Percentiles rank a stretch among this genome's conserved stretches.
These are phyloP conservation scores for Ramaria sp. DNA, from an alignment of 768 basidiomycete genomes.

Conservation along the genomic window DNA sequence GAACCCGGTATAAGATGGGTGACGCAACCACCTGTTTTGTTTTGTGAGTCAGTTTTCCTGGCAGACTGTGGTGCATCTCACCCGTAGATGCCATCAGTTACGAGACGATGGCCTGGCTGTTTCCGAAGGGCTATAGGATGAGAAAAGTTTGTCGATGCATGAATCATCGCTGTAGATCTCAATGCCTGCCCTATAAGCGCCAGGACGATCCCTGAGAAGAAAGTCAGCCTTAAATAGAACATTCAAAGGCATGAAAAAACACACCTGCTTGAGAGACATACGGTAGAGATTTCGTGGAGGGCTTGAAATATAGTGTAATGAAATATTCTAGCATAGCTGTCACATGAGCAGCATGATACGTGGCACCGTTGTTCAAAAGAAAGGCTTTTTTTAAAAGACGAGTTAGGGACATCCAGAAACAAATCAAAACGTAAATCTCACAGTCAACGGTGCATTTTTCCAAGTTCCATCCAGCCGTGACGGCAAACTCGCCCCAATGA, in stretches of 20 bases:
- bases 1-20: slow-evolving; percentile 96
- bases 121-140: slow-evolving; percentile 77
- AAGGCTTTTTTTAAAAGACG: slow-evolving; percentile 63
- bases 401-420: slow-evolving; percentile 5
- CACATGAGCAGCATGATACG: slow-evolving; percentile 79
- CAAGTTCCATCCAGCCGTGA: slow-evolving; percentile 92
- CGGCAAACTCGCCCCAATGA: slow-evolving; percentile 90
- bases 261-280: slow-evolving; percentile 51
- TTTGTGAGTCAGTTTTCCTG: slow-evolving; percentile 9
- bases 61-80: slow-evolving; percentile 25
- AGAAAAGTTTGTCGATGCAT: slow-evolving; percentile 88
- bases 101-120: slow-evolving; percentile 60
- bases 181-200: slow-evolving; percentile 64
- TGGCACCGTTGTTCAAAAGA: slow-evolving; percentile 77
- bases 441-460: slow-evolving; percentile 90
- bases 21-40: slow-evolving; percentile 73
- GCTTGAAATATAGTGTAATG: slow-evolving; percentile 53
- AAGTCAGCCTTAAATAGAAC: slow-evolving; percentile 3
- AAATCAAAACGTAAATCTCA: slow-evolving; percentile 28
- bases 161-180: slow-evolving; percentile 91
- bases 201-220: slow-evolving; percentile 44
- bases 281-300: slow-evolving; percentile 47
- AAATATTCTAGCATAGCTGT: slow-evolving; percentile 76
- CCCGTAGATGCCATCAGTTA: slow-evolving; percentile 86
- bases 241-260: slow-evolving; percentile 12